phyloP scores from a whole-genome alignment of 805 yeast species.

The Peterozyma toletana region DNA sequence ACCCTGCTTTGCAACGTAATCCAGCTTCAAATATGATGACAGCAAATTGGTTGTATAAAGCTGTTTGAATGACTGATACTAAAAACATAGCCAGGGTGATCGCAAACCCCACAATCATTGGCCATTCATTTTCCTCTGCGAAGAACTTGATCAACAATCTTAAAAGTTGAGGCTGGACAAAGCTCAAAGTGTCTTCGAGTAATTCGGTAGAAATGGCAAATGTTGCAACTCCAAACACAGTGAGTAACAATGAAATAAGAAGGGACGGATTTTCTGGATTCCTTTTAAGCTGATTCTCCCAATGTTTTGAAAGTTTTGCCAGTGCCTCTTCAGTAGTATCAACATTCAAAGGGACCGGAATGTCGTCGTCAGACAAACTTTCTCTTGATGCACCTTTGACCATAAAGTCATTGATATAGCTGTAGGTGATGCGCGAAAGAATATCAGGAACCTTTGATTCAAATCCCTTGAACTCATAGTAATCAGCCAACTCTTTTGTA shows the following conservation, averaged over 20 bases:
- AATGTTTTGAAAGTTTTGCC: constrained; percentile 20
- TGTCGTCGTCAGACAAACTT: constrained; percentile 26
- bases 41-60: constrained; percentile 62
- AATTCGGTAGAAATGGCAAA: constrained; percentile 29
- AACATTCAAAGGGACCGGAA: constrained; percentile 33
- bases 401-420: constrained; percentile 90
- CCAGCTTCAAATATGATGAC: constrained; percentile 53
- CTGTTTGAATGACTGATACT: constrained; percentile 53
- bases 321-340: constrained; percentile 26
- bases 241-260: constrained; percentile 24
- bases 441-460: constrained; percentile 38
- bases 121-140: constrained; percentile 25
- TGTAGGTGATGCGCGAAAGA: constrained; percentile 69
- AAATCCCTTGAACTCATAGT: constrained; percentile 24
- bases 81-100: constrained; percentile 60
- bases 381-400: constrained; percentile 42
- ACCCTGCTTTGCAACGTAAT: constrained; percentile 55
- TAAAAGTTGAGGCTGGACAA: constrained; percentile 52
- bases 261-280: constrained; percentile 17
- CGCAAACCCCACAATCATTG: constrained; percentile 51
- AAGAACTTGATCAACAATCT: constrained; percentile 41
- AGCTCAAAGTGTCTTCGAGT: constrained; percentile 28
- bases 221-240: constrained; percentile 30
- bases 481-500: constrained; percentile 25
- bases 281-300: constrained; percentile 26